Evolutionary conservation across 345 rosid species (phyloP).

Genomic region (Eucalyptus virginea): DNA sequence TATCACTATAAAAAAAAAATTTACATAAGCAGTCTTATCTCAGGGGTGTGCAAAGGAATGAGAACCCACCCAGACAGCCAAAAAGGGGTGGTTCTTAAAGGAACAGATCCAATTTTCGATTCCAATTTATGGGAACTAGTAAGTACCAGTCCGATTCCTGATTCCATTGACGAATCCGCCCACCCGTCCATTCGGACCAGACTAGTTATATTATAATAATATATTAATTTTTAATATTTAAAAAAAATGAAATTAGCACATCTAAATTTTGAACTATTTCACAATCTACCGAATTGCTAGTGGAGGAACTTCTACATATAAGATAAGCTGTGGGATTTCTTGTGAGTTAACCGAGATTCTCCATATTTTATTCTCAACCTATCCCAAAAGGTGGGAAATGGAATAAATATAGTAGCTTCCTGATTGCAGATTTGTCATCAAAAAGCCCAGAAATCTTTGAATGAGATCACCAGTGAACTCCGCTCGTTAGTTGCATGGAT

Average conservation of each 20-base stretch:
- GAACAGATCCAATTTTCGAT: fast-evolving
- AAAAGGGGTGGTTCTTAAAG: no score
- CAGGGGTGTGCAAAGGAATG: no score
- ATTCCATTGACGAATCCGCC: fast-evolving
- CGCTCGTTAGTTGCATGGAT: slow-evolving; percentile 18
- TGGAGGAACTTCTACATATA: slow-evolving; percentile 76
- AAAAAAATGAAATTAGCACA: no score
- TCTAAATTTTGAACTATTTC: not conserved
- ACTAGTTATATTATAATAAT: no score
- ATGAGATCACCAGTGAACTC: slow-evolving; percentile 81
- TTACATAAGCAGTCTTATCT: not conserved
- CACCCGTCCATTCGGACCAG: no score
- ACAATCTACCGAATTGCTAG: not conserved
- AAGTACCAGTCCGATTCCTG: fast-evolving
- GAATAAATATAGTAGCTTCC: not conserved
- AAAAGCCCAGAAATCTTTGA: slow-evolving; percentile 85
- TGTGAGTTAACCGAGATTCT: not conserved
- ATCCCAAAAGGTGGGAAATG: not conserved
- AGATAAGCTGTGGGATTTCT: slow-evolving; percentile 94
- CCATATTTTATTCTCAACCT: not conserved
- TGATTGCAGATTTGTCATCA: slow-evolving; percentile 73
- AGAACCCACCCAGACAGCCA: fast-evolving
- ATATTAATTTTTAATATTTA: no score
- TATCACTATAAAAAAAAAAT: not conserved
- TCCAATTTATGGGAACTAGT: no score